Percentiles rank a stretch among this genome's conserved stretches.
phyloP scores from a whole-genome alignment of 2,329 filamentous ascomycete genomes.

The Venturia effusa region DNA sequence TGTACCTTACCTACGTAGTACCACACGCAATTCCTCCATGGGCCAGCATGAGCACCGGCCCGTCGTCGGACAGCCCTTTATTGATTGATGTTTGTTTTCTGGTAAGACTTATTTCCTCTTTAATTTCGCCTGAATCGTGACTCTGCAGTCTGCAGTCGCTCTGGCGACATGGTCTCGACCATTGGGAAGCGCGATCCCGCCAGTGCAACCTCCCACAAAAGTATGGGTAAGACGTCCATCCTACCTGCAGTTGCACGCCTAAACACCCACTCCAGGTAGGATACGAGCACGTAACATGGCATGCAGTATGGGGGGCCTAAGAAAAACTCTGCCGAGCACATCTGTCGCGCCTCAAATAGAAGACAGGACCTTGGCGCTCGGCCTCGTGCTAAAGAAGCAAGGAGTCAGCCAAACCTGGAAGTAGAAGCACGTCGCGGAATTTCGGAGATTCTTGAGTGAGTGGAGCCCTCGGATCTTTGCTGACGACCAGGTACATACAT shows the following conservation, averaged over 20 bases:
- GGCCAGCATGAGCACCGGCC: neutral
- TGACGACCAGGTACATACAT: too few species aligned
- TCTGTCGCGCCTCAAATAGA: neutral
- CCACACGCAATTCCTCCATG: neutral
- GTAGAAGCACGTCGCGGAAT: too few species aligned
- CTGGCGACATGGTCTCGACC: neutral
- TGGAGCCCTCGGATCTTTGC: too few species aligned
- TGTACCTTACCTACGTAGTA: too few species aligned
- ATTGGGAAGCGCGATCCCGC: neutral
- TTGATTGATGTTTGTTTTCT: neutral
- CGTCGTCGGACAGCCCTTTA: neutral
- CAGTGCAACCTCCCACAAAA: neutral
- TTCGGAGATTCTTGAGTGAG: too few species aligned
- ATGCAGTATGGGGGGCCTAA: neutral
- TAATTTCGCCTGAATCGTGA: neutral
- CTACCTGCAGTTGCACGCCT: neutral
- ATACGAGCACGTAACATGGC: neutral
- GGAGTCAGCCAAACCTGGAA: too few species aligned
- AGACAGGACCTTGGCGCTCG: neutral
- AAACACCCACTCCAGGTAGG: neutral
- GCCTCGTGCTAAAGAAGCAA: neutral
- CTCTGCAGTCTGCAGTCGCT: neutral
- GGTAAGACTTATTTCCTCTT: neutral
- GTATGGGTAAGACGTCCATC: too few species aligned
- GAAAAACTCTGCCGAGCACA: neutral